Percentiles rank a stretch among this genome's conserved stretches.
These are phyloP conservation scores for Adansonia madagascariensis DNA, from an alignment of 441 rosid species.

Conservation along the genomic window DNA sequence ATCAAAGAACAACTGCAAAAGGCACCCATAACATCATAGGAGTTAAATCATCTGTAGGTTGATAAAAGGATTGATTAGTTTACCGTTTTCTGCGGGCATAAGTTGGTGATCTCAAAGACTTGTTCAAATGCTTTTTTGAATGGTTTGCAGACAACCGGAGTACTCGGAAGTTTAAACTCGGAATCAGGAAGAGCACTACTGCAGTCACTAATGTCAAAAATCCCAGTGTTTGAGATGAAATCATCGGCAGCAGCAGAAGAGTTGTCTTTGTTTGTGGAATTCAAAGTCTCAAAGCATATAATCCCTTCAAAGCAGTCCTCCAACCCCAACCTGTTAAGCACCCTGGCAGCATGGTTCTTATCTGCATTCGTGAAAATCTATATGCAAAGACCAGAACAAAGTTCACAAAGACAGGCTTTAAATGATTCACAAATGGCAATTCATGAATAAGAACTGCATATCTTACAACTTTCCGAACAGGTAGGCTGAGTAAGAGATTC, in stretches of 20 bases:
- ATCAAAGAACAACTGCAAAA: slow-evolving; percentile 80
- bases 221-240: not conserved
- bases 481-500: slow-evolving; percentile 67
- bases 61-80: slow-evolving; percentile 22
- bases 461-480: slow-evolving; percentile 79
- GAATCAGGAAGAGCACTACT: slow-evolving; percentile 36
- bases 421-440: slow-evolving; percentile 5
- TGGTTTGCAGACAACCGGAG: slow-evolving; percentile 86
- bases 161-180: slow-evolving; percentile 50
- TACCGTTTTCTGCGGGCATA: slow-evolving; percentile 75
- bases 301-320: slow-evolving; percentile 84
- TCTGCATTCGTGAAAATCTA: slow-evolving; percentile 89
- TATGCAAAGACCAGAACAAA: slow-evolving; percentile 6
- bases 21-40: not conserved
- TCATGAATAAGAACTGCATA: not conserved
- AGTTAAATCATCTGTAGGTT: not conserved
- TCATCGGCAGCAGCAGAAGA: slow-evolving; percentile 30
- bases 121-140: slow-evolving; percentile 68
- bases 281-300: slow-evolving; percentile 81
- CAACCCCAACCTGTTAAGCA: slow-evolving; percentile 72
- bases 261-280: slow-evolving; percentile 43
- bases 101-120: slow-evolving; percentile 68
- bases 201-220: slow-evolving; percentile 50
- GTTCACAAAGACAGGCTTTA: not conserved
- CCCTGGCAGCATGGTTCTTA: slow-evolving; percentile 60